Evolutionary conservation across 768 basidiomycete genomes (phyloP).

Genomic region (Lactarius akahatsu): DNA sequence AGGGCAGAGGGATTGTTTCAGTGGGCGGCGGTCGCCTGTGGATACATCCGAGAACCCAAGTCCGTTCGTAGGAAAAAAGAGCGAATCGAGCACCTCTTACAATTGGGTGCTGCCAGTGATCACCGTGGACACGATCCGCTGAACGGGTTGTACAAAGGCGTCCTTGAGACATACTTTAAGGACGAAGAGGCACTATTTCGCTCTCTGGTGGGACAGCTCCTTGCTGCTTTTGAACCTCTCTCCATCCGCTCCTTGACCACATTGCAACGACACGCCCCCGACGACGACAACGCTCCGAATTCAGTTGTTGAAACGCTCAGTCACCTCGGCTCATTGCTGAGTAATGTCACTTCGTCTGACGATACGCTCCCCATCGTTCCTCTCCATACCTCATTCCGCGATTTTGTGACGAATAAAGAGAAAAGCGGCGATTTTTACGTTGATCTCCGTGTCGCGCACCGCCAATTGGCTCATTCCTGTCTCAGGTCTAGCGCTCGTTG

Average conservation of each 20-base stretch:
- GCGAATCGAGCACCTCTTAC: neutral
- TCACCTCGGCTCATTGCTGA: conserved; percentile 1
- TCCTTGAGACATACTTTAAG: neutral
- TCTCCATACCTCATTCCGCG: neutral
- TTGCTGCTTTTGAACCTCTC: conserved; percentile 9
- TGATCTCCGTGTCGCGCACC: neutral
- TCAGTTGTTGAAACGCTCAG: neutral
- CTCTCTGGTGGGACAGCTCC: conserved; percentile 3
- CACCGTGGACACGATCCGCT: neutral
- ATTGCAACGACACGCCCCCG: neutral
- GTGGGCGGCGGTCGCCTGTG: neutral
- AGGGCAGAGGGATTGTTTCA: conserved; percentile 5
- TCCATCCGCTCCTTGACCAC: neutral
- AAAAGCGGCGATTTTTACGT: neutral
- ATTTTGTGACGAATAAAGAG: neutral
- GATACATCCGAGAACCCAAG: neutral
- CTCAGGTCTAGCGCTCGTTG: neutral
- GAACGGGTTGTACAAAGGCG: neutral
- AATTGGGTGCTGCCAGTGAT: neutral
- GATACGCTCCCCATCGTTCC: conserved; percentile 1
- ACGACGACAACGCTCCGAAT: neutral
- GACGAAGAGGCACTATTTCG: neutral
- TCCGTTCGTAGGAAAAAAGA: neutral
- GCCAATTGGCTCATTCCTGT: neutral
- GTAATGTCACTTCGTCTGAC: conserved; percentile 1